Conservation (phyloP, 1,284 basidiomycete genomes). For the Puccinia polysora region DNA sequence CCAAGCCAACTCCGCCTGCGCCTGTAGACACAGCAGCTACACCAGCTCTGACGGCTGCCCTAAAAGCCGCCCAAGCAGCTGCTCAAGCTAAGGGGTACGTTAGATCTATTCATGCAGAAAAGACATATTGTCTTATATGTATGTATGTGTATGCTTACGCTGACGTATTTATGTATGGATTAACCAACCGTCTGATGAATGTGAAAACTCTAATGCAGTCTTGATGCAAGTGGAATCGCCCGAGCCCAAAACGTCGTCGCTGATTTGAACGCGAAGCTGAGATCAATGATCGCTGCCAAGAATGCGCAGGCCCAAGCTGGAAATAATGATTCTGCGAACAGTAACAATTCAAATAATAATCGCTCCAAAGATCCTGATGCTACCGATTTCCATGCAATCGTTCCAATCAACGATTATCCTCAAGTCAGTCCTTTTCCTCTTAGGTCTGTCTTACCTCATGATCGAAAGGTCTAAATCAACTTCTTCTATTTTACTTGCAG, state of each 20-base stretch:
- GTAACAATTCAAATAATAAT: conserved; percentile 53
- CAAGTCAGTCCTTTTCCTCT: conserved; percentile 13
- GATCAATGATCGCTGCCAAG: conserved; percentile 73
- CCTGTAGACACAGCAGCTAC: conserved; percentile 51
- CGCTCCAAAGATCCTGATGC: conserved; percentile 75
- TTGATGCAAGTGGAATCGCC: conserved; percentile 46
- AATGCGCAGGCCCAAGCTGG: conserved; percentile 56
- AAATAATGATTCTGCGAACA: conserved; percentile 22
- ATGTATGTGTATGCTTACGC: too few species aligned
- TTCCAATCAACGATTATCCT: conserved; percentile 65
- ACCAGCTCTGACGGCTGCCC: conserved; percentile 32
- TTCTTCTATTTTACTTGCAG: conserved; percentile 61
- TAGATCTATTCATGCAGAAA: too few species aligned
- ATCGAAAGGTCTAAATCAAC: neutral
- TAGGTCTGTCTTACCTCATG: neutral
- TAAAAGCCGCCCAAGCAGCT: conserved; percentile 39
- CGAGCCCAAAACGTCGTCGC: conserved; percentile 63
- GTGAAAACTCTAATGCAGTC: conserved; percentile 4
- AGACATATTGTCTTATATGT: too few species aligned
- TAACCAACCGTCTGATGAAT: too few species aligned
- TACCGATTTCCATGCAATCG: conserved; percentile 98
- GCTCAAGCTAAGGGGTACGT: conserved; percentile 44
- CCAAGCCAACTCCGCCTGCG: conserved; percentile 65
- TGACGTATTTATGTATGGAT: too few species aligned
- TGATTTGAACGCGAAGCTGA: conserved; percentile 80